Evolutionary conservation across 192 early-diverging fungal species (phyloP).

Genomic region (Rhizophagus sp.): DNA sequence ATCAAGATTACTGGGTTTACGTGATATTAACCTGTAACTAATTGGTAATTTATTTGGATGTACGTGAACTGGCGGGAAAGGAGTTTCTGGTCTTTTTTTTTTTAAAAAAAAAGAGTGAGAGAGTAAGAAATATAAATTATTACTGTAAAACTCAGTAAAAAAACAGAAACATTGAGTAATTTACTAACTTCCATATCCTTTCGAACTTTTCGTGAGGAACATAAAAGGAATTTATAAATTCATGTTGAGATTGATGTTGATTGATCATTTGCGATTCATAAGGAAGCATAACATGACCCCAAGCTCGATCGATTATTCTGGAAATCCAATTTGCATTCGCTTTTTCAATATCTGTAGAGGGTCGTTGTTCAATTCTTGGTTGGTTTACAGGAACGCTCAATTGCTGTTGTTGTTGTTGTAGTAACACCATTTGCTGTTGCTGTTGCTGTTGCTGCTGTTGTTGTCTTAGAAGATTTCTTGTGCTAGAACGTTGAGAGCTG

Average conservation of each 20-base stretch:
- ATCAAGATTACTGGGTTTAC: neutral
- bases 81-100: neutral
- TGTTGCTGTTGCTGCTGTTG: no score
- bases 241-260: neutral
- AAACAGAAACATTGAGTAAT: neutral
- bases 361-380: neutral
- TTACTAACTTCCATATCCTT: conserved; percentile 5
- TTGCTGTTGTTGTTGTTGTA: neutral
- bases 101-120: neutral
- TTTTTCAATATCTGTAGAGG: neutral
- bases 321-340: neutral
- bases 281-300: neutral
- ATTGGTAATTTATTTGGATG: neutral
- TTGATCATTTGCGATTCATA: neutral
- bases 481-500: neutral
- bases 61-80: neutral
- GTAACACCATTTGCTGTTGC: no score
- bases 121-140: neutral
- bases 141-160: neutral
- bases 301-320: conserved; percentile 5
- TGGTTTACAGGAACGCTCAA: neutral
- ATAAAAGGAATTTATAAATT: neutral
- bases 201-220: neutral
- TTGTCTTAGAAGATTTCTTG: no score
- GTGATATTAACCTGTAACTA: neutral